These are phyloP conservation scores for Geosmithia putterillii DNA, from an alignment of 2,329 filamentous ascomycete species.

Conservation along the genomic window DNA sequence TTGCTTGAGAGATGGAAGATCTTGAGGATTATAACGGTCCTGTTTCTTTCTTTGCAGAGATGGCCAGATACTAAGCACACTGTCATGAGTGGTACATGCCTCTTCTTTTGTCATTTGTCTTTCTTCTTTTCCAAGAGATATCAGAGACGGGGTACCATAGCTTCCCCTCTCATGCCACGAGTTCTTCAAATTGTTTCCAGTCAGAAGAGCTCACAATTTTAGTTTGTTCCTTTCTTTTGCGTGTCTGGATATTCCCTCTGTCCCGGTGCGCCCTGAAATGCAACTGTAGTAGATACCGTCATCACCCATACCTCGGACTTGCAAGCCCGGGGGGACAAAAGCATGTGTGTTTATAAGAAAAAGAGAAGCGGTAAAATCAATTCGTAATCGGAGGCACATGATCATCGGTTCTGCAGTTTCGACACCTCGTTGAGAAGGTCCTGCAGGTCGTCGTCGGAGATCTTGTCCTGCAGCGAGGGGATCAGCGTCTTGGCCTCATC, in stretches of 20 bases:
- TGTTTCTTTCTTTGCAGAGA: not conserved
- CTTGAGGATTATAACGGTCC: too few species aligned
- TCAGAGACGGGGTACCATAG: not conserved
- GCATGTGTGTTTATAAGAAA: not conserved
- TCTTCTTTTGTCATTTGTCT: not conserved
- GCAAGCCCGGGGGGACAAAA: not conserved
- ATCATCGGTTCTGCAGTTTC: slow-evolving; percentile 44
- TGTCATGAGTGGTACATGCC: not conserved
- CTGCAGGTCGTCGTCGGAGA: slow-evolving; percentile 78
- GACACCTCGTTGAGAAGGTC: slow-evolving; percentile 83
- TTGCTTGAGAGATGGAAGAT: too few species aligned
- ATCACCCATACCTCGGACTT: not conserved
- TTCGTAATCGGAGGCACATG: not conserved
- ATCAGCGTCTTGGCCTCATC: slow-evolving; percentile 97
- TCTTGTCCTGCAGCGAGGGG: slow-evolving; percentile 79
- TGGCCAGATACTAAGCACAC: not conserved
- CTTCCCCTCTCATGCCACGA: not conserved
- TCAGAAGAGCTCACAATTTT: not conserved
- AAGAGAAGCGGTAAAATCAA: not conserved
- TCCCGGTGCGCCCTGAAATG: not conserved
- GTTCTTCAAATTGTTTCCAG: not conserved
- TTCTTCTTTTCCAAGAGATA: not conserved
- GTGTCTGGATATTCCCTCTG: not conserved
- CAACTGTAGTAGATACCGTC: not conserved
- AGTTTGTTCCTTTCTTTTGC: not conserved